Evolutionary conservation across 257 asterid genomes (phyloP).

Genomic region (Datura wrightii): DNA sequence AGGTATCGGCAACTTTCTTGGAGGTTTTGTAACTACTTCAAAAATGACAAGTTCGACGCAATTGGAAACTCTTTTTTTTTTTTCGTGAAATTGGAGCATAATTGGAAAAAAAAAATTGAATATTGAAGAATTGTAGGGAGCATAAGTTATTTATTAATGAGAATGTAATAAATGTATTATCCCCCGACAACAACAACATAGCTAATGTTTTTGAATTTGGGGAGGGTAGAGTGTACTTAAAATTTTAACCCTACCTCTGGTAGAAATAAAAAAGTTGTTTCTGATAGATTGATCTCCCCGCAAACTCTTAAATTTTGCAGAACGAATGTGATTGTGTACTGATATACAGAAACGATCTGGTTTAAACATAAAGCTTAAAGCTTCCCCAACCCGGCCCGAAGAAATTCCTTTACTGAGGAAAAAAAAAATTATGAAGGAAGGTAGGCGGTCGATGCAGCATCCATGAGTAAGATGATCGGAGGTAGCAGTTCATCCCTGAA

Average conservation of each 20-base stretch:
- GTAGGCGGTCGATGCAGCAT: neutral
- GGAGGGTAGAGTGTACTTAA: too few species aligned
- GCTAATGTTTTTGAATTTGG: too few species aligned
- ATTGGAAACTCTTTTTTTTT: too few species aligned
- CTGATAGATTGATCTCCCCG: neutral
- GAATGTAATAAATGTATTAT: neutral
- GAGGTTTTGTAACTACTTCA: neutral
- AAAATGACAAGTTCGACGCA: neutral
- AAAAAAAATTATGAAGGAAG: neutral
- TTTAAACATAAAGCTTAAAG: neutral
- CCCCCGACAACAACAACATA: neutral
- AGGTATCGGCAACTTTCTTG: neutral
- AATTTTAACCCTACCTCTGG: too few species aligned
- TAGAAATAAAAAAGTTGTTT: too few species aligned
- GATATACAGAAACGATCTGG: neutral
- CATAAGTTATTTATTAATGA: neutral
- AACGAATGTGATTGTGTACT: neutral
- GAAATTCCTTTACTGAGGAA: neutral
- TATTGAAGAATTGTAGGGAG: neutral
- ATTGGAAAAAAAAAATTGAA: too few species aligned
- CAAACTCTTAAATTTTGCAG: neutral
- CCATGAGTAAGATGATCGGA: neutral
- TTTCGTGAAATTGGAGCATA: too few species aligned
- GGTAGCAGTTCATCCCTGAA: conserved; percentile 16
- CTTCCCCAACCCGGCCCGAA: neutral